Conservation (phyloP, 345 rosid species). For the Laguncularia racemosa region DNA sequence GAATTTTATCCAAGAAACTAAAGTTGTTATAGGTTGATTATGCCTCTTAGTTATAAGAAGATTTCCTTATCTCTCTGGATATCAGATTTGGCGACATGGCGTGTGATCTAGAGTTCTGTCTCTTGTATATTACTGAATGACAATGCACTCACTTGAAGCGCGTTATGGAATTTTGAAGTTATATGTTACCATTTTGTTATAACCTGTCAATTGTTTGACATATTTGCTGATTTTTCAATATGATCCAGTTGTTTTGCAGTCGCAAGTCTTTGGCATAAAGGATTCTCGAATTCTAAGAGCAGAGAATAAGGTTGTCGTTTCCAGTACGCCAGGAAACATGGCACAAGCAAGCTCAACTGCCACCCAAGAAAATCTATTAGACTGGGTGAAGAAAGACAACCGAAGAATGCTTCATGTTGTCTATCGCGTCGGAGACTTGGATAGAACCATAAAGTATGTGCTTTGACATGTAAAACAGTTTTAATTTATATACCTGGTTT, state of each 20-base stretch:
- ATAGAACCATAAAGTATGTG: conserved; percentile 77
- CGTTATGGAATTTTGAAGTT: not conserved
- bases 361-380: conserved; percentile 50
- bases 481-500: not conserved
- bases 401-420: conserved; percentile 95
- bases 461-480: not conserved
- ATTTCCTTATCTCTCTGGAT: too few relatives aligned
- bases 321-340: conserved; percentile 45
- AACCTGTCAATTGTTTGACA: not conserved
- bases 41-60: too few relatives aligned
- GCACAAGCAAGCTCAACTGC: conserved; percentile 58
- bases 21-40: too few relatives aligned
- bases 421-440: conserved; percentile 97
- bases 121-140: too few relatives aligned
- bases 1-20: too few relatives aligned
- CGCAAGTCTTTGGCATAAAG: conserved; percentile 37
- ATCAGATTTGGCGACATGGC: too few relatives aligned
- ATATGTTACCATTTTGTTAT: not conserved
- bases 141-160: too few relatives aligned
- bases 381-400: conserved; percentile 65
- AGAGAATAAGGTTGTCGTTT: conserved; percentile 28
- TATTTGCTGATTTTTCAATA: conserved; percentile 5
- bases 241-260: conserved; percentile 51
- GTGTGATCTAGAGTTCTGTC: too few relatives aligned
- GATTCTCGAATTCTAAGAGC: conserved; percentile 40